Base-by-base conservation (phyloP, 148 eudicot genomes). In the Simmondsia chinensis region DNA sequence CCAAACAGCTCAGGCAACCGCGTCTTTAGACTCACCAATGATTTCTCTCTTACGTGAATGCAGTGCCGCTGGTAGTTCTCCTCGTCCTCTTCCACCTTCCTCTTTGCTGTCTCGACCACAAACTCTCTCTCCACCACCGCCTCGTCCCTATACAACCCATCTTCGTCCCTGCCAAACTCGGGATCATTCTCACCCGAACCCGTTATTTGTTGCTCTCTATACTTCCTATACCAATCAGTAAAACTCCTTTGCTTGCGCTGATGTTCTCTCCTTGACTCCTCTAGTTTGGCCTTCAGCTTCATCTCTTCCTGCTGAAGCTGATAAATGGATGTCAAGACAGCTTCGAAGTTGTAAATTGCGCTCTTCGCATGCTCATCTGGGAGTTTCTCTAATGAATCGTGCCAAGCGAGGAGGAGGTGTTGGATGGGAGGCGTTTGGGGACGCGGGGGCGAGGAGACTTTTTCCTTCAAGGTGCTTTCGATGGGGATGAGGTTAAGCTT, bases 401-500 rank as follows among this genome's bases (percentile, higher is more conserved):
- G 68, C 97, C 97, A 91, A 22, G 82, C 66, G 4, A 56, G 66
- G 9, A 91, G 72, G 51, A 91, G 95, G 30, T 36, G 24, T 39
- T 69, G 82, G 29, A 91, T 85, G 4, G 85, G 94, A 19, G 97
- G 94, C 34, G 33, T 76, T 55, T 70, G 83, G 12, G 80, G 59
- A 13, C 83, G 43, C 8, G 73, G 77, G 4, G 95, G 94, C 4
- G 88, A 82, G 0, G 95, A 79, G 24, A 76, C 86, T 61, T 82
- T 91, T 54, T 91, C 97, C 50, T 72, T 79, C 44, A 71, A 57
- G 75, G 57, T 76, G 67, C 74, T 91, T 51, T 91, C 95, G 7
- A 85, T 91, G 2, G 95, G 97, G 32, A 91, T 60, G 14, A 91
- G 88, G 51, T 85, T 91, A 20, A 79, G 71, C 37, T 70, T 85